A percentile compares a stretch with the other conserved stretches of the same genome.
Conservation (phyloP, 2,329 filamentous ascomycete genomes). For the Colletotrichum echinochloae region DNA sequence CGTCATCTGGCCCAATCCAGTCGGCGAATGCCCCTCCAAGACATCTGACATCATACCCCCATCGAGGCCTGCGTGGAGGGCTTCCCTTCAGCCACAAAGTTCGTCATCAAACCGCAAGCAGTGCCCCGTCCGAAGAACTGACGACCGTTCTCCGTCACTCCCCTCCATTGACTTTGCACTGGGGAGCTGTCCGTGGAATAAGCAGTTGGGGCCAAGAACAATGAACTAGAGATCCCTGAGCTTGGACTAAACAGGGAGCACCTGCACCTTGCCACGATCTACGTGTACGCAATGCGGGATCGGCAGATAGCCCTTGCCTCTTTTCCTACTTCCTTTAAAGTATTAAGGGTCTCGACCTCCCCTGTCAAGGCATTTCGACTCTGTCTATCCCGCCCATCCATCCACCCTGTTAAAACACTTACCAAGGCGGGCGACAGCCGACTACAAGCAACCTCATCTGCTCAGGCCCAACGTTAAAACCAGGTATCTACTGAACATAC, state of each 20-base stretch:
- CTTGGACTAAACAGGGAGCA: neutral
- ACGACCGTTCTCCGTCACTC: constrained; percentile 20
- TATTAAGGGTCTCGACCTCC: constrained; percentile 26
- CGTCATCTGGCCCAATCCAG: constrained; percentile 24
- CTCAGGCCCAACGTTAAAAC: neutral
- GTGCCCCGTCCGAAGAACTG: constrained; percentile 32
- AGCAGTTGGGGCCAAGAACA: constrained; percentile 5
- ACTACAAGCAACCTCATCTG: neutral
- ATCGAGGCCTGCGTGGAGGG: neutral
- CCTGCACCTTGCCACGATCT: constrained; percentile 32
- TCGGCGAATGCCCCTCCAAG: constrained; percentile 14
- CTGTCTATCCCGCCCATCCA: neutral
- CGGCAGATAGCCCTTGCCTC: constrained; percentile 20
- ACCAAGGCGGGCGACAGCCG: neutral
- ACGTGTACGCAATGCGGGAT: constrained; percentile 35
- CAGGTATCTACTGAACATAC: neutral
- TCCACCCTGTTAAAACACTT: neutral
- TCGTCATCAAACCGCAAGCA: constrained; percentile 38
- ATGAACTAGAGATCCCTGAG: neutral
- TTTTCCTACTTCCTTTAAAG: neutral
- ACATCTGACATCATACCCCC: constrained; percentile 33
- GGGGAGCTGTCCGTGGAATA: neutral
- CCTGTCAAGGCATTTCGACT: neutral
- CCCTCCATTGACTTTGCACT: neutral
- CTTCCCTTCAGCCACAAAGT: constrained; percentile 35